Evolutionary conservation across 257 asterid species (phyloP), one percentile per base, ranked within the genome.

Genomic region (Solanum etuberosum): DNA sequence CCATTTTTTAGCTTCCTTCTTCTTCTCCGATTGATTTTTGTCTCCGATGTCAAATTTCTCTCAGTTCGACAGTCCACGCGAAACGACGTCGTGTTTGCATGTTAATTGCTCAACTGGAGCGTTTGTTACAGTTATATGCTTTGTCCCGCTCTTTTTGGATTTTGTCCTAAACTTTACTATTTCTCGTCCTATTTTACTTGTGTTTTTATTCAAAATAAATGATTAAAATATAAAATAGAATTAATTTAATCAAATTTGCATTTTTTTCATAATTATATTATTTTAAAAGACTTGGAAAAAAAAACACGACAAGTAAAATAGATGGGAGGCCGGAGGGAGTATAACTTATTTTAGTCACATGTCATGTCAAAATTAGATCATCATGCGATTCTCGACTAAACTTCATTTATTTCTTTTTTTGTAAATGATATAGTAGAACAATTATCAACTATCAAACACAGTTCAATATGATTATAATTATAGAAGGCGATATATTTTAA

Each of bases 1-100:
- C 99, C 99, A 97, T 96, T 76, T 91, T 46, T 16, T 25, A 20
- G n/a, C 21, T 40, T 29, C 11, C 0, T 8, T 71, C 25, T 68
- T 3, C 21, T 32, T 32, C 46, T 35, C 9, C 32, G 85, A 81
- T 48, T 48, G 68, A 48, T 80, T 48, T 14, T 27, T 20, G 18
- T 81, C 18, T 81, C 12, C 10, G 42, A 81, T 78, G 35, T 48
- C 20, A 81, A 81, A 73, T 20, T 8, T 32, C 42, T 70, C 40
- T 70, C 7, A 0, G 48, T 3, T 80, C 27, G 3, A 9, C 16
- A 29, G 29, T 48, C 2, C 67, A 81, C 11, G 21, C 10, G 29
- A 0, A 35, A 37, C 82, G 32, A 11, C 82, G 51, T 73, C 82
- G 85, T 81, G 7, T 48, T 31, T 1, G 2, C 68, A 35, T 73